These are phyloP conservation scores for Microsporum canis DNA, from an alignment of 2,329 filamentous ascomycete species.

Conservation along the genomic window DNA sequence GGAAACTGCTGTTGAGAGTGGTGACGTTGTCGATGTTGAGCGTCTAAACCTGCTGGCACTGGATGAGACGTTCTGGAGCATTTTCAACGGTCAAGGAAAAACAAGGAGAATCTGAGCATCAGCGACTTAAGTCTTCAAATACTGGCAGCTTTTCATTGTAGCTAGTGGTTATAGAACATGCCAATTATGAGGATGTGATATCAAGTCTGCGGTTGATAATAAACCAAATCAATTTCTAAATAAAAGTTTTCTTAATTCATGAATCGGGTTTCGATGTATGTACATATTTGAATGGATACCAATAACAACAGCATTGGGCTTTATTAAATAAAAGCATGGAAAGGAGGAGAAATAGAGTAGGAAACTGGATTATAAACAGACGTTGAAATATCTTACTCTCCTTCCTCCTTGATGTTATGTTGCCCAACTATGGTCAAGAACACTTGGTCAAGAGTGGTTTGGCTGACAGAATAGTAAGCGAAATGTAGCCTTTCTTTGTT, in stretches of 20 bases:
- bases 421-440: constrained; percentile 74
- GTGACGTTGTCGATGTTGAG: background rate
- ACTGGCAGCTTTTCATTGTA: too few relatives aligned
- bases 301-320: background rate
- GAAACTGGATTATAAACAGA: background rate
- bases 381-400: constrained; percentile 2
- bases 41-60: too few relatives aligned
- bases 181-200: background rate
- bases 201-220: too few relatives aligned
- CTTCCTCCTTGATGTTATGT: constrained; percentile 62
- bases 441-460: constrained; percentile 81
- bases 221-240: too few relatives aligned
- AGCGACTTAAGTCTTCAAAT: too few relatives aligned
- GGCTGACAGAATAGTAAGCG: constrained; percentile 76
- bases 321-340: background rate
- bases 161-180: too few relatives aligned
- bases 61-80: too few relatives aligned
- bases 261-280: background rate
- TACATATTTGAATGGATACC: background rate
- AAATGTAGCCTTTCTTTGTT: constrained; percentile 58
- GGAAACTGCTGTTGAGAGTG: background rate
- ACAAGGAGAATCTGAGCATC: too few relatives aligned
- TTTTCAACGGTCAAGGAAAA: too few relatives aligned
- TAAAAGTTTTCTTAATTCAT: too few relatives aligned
- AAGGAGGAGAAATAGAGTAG: background rate